A percentile compares a stretch with the other conserved stretches of the same genome.
Conservation (phyloP, 371 early-diverging fungal species). For the Syncephalastrum monosporum region DNA sequence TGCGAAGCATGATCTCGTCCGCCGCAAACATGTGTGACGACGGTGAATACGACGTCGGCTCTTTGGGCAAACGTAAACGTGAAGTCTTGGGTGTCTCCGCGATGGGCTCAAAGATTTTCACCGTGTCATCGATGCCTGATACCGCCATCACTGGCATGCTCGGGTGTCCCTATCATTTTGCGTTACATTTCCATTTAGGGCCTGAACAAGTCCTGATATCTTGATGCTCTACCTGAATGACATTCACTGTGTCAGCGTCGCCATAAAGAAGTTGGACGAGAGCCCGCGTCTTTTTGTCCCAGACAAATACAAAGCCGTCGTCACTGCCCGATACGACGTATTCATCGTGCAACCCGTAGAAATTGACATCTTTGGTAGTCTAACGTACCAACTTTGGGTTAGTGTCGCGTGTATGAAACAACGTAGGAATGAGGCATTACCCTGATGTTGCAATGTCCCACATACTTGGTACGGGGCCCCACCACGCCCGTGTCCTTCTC, state of each 20-base stretch:
- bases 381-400: conserved; percentile 16
- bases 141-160: conserved; percentile 46
- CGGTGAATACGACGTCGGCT: conserved; percentile 24
- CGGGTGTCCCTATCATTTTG: conserved; percentile 38
- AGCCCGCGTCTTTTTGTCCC: conserved; percentile 65
- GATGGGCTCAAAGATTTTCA: conserved; percentile 69
- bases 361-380: conserved; percentile 82
- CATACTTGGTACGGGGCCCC: conserved; percentile 26
- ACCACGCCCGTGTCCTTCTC: conserved; percentile 25
- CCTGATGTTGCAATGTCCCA: conserved; percentile 42
- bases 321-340: conserved; percentile 82
- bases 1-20: conserved; percentile 26
- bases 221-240: conserved; percentile 33
- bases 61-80: conserved; percentile 23
- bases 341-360: conserved; percentile 66
- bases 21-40: conserved; percentile 37
- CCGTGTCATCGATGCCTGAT: conserved; percentile 74
- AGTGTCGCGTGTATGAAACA: background rate
- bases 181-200: conserved; percentile 9
- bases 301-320: conserved; percentile 74
- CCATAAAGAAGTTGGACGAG: conserved; percentile 67
- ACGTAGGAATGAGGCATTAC: conserved; percentile 15
- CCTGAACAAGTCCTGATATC: background rate
- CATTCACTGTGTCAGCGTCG: conserved; percentile 66
- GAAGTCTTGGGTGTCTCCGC: conserved; percentile 30